Conservation (phyloP, 2,329 filamentous ascomycete genomes). For the Alternaria gansuensis region DNA sequence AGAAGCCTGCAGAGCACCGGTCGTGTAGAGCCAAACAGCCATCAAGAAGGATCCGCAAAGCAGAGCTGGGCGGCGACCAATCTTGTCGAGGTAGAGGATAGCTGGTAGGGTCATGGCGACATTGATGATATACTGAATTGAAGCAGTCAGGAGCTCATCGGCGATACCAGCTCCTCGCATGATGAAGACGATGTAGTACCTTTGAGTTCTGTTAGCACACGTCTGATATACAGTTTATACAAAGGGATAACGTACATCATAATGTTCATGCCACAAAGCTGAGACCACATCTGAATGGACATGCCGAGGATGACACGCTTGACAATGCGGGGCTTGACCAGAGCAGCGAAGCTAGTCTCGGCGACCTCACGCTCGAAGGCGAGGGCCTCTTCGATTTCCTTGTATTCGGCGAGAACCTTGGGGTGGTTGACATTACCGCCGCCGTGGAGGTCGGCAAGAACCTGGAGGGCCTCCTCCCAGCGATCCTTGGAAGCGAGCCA, state of each 20-base stretch:
- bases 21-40: conserved; percentile 68
- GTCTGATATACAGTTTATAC: not conserved
- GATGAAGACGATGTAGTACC: conserved; percentile 66
- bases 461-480: conserved; percentile 70
- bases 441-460: conserved; percentile 66
- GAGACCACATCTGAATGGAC: conserved; percentile 68
- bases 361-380: conserved; percentile 64
- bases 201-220: conserved; percentile 6
- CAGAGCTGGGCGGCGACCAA: conserved; percentile 66
- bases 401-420: conserved; percentile 69
- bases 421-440: conserved; percentile 65
- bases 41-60: conserved; percentile 66
- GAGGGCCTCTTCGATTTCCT: conserved; percentile 67
- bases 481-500: conserved; percentile 75
- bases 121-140: conserved; percentile 72
- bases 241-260: conserved; percentile 55
- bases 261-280: conserved; percentile 68
- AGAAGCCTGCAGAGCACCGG: conserved; percentile 66
- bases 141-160: conserved; percentile 66
- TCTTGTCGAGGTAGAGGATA: conserved; percentile 67
- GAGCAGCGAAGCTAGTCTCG: conserved; percentile 59
- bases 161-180: conserved; percentile 67
- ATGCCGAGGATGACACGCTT: conserved; percentile 67
- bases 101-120: conserved; percentile 67
- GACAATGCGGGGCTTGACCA: conserved; percentile 62